Base-by-base conservation (phyloP, 805 yeast species). In the Starmerella roubikii region DNA sequence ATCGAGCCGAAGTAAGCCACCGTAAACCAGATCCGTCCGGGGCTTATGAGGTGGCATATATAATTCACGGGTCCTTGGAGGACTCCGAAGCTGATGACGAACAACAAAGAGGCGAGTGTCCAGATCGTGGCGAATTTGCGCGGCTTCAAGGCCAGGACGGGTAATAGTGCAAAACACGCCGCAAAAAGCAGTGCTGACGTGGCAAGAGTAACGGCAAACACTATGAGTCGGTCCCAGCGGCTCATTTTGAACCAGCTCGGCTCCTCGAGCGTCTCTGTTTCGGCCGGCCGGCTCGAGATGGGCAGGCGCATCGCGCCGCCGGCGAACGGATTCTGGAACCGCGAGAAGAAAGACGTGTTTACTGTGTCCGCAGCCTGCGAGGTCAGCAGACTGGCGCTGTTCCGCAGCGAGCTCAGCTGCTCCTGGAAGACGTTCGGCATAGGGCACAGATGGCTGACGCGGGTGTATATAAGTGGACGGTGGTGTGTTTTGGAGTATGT, bases 61-160 rank as follows among this genome's bases (percentile, higher is more conserved):
- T 84, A 91, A 26, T 77, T 76, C n/a, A 74, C 67, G 0, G 96
- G 96, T 0, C 98, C 98, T 63, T 85, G 95, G 18, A 88, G 62
- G 16, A 84, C 73, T 1, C 94, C 96, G 61, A 91, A 91, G 26
- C 94, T 82, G 5, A 82, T 55, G 16, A 91, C 82, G 59, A 91
- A 88, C 32, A 91, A 60, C 12, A 91, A 54, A 1, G 94, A 80
- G 0, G 97, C 98, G 60, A 88, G 64, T 2, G 94, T 75, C 97
- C 98, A 91, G 44, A 61, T 46, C 13, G 62, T 63, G 11, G 93
- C 96, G 56, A 91, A 88, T 58, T 91, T 91, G 35, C 93, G 68
- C 13, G 97, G 98, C 50, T 81, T 78, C 36, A 85, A 61, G 2
- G 94, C 86, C 47, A 91, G 64, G 13, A 88, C 85, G 0, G 98